A percentile compares a stretch with the other conserved stretches of the same genome.
Evolutionary conservation across 1,139 yeast genomes (phyloP).

Genomic region (Scheffersomyces stambukii): DNA sequence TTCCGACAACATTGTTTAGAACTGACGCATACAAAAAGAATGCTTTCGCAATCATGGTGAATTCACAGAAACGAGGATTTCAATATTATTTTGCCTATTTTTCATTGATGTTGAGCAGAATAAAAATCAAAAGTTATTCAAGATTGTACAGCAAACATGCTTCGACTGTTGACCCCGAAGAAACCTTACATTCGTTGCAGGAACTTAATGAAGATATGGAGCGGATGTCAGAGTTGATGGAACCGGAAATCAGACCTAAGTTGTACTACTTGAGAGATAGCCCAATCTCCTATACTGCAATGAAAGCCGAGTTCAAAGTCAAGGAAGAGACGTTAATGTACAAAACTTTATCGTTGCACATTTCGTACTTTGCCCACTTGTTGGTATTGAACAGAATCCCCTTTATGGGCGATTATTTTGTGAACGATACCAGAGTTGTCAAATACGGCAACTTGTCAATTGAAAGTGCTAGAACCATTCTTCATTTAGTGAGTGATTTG

Average conservation of each 20-base stretch:
- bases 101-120: constrained; percentile 15
- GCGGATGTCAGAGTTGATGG: constrained; percentile 13
- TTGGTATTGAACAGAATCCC: constrained; percentile 34
- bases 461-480: constrained; percentile 30
- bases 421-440: constrained; percentile 13
- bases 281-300: neutral
- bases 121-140: constrained; percentile 17
- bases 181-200: constrained; percentile 6
- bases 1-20: constrained; percentile 10
- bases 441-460: constrained; percentile 21
- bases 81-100: constrained; percentile 13
- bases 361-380: constrained; percentile 28
- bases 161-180: constrained; percentile 6
- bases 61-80: constrained; percentile 5
- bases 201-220: constrained; percentile 16
- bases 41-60: constrained; percentile 4
- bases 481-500: constrained; percentile 19
- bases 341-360: constrained; percentile 18
- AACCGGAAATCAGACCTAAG: constrained; percentile 17
- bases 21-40: constrained; percentile 7
- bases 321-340: constrained; percentile 4
- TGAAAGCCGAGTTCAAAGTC: constrained; percentile 1
- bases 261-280: neutral
- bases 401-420: constrained; percentile 17
- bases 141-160: constrained; percentile 13